A percentile compares a stretch with the other conserved stretches of the same genome.
Evolutionary conservation across 257 asterid species (phyloP).

Genomic region (Galeopsis tetrahit): DNA sequence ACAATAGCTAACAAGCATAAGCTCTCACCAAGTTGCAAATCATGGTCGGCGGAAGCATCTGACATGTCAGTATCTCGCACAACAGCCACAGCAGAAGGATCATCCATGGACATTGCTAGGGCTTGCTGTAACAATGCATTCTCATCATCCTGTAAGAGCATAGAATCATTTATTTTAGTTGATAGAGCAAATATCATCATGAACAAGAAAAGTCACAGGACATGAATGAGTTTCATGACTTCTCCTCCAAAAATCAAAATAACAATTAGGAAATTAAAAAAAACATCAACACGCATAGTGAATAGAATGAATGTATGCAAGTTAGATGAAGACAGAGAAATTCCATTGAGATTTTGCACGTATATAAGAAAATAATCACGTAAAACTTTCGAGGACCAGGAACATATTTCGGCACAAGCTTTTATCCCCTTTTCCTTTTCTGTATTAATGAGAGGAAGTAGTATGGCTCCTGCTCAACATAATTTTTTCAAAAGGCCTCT

Average conservation of each 20-base stretch:
- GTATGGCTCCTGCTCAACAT: background rate
- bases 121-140: conserved; percentile 96
- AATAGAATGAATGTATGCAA: conserved; percentile 13
- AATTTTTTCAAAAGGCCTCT: background rate
- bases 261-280: conserved; percentile 15
- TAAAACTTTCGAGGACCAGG: conserved; percentile 8
- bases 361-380: background rate
- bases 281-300: background rate
- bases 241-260: conserved; percentile 16
- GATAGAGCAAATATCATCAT: conserved; percentile 7
- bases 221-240: conserved; percentile 18
- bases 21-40: conserved; percentile 81
- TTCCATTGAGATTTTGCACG: background rate
- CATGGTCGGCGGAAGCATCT: conserved; percentile 95
- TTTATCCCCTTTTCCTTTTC: background rate
- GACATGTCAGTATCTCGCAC: conserved; percentile 91
- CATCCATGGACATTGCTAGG: conserved; percentile 99
- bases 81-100: conserved; percentile 65
- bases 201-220: conserved; percentile 5
- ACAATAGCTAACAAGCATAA: conserved; percentile 21
- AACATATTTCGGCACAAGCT: conserved; percentile 15
- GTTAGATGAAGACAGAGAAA: background rate
- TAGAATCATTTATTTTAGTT: conserved; percentile 25
- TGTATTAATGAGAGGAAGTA: background rate
- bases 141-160: conserved; percentile 85